A percentile compares a stretch with the other conserved stretches of the same genome.
These are phyloP conservation scores for Chlorella vulgaris DNA, from an alignment of 139 green algal species.

Conservation along the genomic window DNA sequence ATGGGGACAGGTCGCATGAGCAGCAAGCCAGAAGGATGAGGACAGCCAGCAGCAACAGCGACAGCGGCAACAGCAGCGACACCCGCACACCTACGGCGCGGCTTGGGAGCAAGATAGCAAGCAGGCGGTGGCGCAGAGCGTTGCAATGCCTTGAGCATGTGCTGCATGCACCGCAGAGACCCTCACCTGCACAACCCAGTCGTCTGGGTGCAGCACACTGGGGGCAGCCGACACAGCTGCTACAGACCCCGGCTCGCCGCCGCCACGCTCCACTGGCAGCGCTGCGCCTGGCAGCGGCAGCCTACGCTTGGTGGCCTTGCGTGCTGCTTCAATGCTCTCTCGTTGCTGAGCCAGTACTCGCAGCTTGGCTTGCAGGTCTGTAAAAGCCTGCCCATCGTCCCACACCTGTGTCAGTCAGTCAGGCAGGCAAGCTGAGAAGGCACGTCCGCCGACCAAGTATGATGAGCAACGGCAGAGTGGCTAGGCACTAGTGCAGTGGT, in stretches of 20 bases:
- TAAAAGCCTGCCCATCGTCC: conserved; percentile 82
- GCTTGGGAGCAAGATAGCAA: no score
- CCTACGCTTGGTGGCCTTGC: conserved; percentile 68
- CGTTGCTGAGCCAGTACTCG: conserved; percentile 50
- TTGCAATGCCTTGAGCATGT: no score
- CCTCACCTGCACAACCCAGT: conserved; percentile 38
- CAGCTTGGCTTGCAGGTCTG: conserved; percentile 52
- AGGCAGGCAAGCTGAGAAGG: background rate
- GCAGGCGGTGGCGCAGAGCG: no score
- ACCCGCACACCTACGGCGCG: no score
- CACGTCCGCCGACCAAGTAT: no score
- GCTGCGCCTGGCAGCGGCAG: conserved; percentile 59
- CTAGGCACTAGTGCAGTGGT: no score
- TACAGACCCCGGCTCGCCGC: background rate
- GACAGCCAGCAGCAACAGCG: no score
- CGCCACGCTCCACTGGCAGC: background rate
- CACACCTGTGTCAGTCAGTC: conserved; percentile 54
- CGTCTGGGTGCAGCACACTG: conserved; percentile 43
- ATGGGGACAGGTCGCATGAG: no score
- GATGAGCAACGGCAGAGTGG: no score
- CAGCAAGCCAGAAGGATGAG: no score
- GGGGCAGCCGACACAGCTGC: background rate
- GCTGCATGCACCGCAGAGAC: background rate
- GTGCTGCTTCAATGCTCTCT: conserved; percentile 69
- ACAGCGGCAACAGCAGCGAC: no score